Evolutionary conservation across 352 stramenopile genomes (phyloP), one percentile per base, ranked within the genome.

Genomic region (Phytophthora aleatoria): DNA sequence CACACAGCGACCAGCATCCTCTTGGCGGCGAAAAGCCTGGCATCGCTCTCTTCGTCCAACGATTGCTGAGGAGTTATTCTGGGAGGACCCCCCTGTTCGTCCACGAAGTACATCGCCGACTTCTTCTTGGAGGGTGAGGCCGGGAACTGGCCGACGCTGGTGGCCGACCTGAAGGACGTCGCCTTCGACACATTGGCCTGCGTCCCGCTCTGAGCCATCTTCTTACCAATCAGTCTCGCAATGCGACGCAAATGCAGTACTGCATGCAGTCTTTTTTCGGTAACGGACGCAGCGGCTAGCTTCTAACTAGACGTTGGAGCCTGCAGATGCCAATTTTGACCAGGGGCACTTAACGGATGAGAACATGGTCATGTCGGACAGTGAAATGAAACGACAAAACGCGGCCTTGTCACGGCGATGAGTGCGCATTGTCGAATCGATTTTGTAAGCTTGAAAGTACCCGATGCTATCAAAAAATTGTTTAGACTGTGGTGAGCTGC

Each of bases 1-100:
- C 67, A 75, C 24, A 72, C 57, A 10, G 38, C 38, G 11, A 72
- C 1, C 16, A 72, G 31, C 48, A 67, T 67, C 31, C 41, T 55
- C 39, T 51, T 56, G 27, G 64, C 58, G 16, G 45, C 68, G 58
- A 72, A 59, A 0, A 63, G 5, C n/a, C n/a, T 41, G 12, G 35
- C 35, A 41, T 41, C 35, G 35, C 35, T 41, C 12, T 55, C 64
- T 30, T 66, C 48, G 13, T 50, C n/a, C 27, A 41, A 41, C n/a
- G 35, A 16, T 41, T 41, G 35, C 35, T 41, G 35, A 16, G 35
- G 12, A 41, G n/a, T 28, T n/a, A 36, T 48, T 7, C 30, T 45
- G 13, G 31, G 2, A 38, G n/a, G 8, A 28, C 33, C 47, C 5
- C 38, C 31, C 50, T 58, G 41, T 11, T 30, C 33, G 10, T 67